Conservation (phyloP, 495 filamentous ascomycete species). For the Xylaria scruposa region DNA sequence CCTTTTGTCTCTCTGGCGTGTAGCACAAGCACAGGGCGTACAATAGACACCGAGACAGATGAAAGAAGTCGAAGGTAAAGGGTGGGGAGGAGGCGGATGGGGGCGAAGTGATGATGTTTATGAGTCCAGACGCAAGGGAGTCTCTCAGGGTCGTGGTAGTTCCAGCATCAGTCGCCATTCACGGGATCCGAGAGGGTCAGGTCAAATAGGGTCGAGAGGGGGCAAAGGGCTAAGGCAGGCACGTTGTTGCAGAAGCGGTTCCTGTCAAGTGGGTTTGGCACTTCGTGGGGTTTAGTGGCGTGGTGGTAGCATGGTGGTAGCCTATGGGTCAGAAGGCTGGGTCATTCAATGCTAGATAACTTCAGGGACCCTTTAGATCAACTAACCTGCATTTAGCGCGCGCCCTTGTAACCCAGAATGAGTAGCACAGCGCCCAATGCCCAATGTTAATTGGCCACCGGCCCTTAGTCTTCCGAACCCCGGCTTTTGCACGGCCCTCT, state of each 20-base stretch:
- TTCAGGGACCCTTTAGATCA: neutral
- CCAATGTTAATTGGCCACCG: constrained; percentile 15
- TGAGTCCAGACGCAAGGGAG: neutral
- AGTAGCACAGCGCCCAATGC: neutral
- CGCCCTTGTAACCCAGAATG: constrained; percentile 15
- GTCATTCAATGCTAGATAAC: neutral
- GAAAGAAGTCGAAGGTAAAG: constrained; percentile 16
- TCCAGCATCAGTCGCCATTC: constrained; percentile 24
- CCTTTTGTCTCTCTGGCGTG: neutral
- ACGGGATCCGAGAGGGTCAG: constrained; percentile 20
- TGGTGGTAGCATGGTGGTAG: neutral
- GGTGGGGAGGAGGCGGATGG: neutral
- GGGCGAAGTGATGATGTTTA: neutral
- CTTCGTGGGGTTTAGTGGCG: constrained; percentile 16
- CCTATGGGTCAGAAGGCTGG: neutral
- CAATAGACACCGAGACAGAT: constrained; percentile 10
- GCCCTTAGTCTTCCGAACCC: neutral
- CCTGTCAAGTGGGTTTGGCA: constrained; percentile 17
- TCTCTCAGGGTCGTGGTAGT: constrained; percentile 15
- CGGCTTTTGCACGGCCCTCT: neutral
- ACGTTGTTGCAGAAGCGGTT: constrained; percentile 1
- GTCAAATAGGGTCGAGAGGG: neutral
- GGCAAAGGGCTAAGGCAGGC: neutral
- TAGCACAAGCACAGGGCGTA: neutral
- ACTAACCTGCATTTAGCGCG: constrained; percentile 18